Evolutionary conservation across 306 rosid species (phyloP), one percentile per base, ranked within the genome.

Genomic region (Mimosa pudica): DNA sequence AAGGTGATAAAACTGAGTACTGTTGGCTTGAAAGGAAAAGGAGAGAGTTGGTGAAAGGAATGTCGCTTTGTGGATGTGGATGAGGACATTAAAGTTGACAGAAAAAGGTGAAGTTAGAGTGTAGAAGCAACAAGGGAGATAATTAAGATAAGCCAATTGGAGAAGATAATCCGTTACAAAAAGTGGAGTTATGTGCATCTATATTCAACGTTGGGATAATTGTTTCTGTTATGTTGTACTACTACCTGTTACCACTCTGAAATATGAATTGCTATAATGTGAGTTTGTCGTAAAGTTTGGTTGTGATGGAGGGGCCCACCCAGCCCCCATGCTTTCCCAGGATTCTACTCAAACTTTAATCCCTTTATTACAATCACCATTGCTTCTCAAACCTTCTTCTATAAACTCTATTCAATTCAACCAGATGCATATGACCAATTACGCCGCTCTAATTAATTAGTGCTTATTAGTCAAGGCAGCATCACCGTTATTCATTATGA

Each of bases 281-380:
- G 10, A 62, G 4, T 20, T 8, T 41, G 14, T 44, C 49, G 16
- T 69, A 45, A 69, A 69, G 52, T 16, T 68, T 7, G 24, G 4
- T 18, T 4, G 0, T 45, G 54, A 10, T 42, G 73, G 54, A 4
- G 54, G 36, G 54, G n/a, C 12, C 33, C 71, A 16, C 6, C 68
- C 55, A 54, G 52, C 5, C 18, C 1, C 54, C 64, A 9, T 46
- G 10, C 70, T 20, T 78, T 67, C 41, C 72, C 77, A 24, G 36
- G 44, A 11, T 58, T 68, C 60, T 35, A 75, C 77, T 81, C 80
- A 69, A 81, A 57, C 63, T 18, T 69, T 4, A n/a, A 9, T n/a
- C 41, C 17, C 10, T 70, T 69, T 55, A 24, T 20, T 24, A 24
- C 11, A 1, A 2, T n/a, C 52, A 68, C 44, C 69, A 2, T 69